phyloP scores from a whole-genome alignment of 148 eudicot genomes.

The Rhododendron ovatum region DNA sequence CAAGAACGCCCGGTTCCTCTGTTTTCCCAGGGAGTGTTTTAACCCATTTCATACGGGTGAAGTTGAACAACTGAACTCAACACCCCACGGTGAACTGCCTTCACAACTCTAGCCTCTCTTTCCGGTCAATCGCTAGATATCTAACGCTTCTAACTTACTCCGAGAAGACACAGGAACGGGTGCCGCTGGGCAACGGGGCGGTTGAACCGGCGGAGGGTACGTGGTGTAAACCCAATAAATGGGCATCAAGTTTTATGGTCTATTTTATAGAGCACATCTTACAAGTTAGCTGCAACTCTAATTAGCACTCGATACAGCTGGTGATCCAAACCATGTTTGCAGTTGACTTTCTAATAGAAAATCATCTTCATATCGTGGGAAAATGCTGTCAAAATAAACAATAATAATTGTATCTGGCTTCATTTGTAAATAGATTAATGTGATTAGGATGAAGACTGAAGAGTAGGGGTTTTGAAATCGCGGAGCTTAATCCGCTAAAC shows the following conservation, averaged over 20 bases:
- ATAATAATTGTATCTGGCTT: neutral
- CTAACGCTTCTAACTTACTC: neutral
- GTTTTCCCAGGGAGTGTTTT: neutral
- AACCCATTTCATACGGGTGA: neutral
- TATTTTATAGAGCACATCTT: neutral
- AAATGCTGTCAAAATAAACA: neutral
- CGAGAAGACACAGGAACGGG: neutral
- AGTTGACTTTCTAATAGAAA: neutral
- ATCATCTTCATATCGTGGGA: neutral
- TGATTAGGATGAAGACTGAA: neutral
- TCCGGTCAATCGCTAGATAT: neutral
- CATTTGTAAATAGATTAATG: neutral
- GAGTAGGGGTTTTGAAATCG: neutral
- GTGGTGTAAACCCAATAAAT: neutral
- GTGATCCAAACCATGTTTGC: neutral
- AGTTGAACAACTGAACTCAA: neutral
- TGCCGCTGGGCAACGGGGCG: neutral
- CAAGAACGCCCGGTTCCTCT: neutral
- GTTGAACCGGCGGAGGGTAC: neutral
- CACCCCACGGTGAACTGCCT: neutral
- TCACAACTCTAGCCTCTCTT: too few species aligned
- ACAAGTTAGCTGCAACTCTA: neutral
- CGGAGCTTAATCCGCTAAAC: neutral
- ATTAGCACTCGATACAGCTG: neutral
- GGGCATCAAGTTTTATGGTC: neutral